Conservation (phyloP, 208 protist species). For the Leishmania aethiopica region DNA sequence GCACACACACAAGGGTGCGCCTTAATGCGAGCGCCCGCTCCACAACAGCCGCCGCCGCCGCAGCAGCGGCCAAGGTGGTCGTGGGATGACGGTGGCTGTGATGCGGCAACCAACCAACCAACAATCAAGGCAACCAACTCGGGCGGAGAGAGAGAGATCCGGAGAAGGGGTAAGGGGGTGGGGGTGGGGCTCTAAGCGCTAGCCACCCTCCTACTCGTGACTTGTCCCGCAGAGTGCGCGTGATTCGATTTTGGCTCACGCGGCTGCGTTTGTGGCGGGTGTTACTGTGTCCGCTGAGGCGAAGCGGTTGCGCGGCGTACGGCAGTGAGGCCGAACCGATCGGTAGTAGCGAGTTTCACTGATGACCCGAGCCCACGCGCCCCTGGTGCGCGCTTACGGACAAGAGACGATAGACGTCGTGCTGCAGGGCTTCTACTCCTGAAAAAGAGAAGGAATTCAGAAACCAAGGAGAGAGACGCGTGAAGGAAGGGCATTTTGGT, state of each 20-base stretch:
- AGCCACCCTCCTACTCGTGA: background rate
- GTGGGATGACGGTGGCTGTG: background rate
- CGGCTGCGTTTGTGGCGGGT: background rate
- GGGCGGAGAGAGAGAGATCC: background rate
- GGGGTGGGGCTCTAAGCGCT: background rate
- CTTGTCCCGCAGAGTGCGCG: background rate
- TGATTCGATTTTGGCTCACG: no score
- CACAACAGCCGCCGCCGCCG: no score
- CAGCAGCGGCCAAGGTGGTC: background rate
- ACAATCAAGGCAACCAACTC: background rate
- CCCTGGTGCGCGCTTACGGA: background rate
- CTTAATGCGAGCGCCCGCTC: no score
- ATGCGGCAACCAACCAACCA: background rate
- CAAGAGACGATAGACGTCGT: no score
- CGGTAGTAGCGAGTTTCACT: background rate
- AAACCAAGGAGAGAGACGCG: background rate
- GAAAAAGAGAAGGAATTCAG: background rate
- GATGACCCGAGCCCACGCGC: background rate
- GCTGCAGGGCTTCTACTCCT: background rate
- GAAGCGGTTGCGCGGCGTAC: background rate
- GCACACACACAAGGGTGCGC: no score
- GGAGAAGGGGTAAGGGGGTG: no score
- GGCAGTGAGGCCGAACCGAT: background rate
- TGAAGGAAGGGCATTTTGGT: background rate
- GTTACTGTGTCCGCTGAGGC: background rate